phyloP scores from a whole-genome alignment of 805 yeast genomes.

The Candida tammaniensis region DNA sequence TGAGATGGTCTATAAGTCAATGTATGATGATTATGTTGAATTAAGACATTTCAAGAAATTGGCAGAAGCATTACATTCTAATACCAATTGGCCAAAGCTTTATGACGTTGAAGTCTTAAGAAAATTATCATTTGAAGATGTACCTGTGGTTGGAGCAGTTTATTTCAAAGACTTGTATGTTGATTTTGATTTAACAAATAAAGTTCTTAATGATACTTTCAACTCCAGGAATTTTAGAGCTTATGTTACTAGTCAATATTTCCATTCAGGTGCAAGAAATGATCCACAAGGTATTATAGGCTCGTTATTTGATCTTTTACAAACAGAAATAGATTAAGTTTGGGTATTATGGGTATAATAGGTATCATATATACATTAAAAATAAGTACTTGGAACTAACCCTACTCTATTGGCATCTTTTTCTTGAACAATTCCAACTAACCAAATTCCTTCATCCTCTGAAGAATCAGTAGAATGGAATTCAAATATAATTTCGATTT shows the following conservation, averaged over 20 bases:
- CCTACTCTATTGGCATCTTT: slow-evolving; percentile 26
- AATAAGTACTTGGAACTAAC: slow-evolving; percentile 33
- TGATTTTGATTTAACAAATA: slow-evolving; percentile 41
- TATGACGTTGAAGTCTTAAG: slow-evolving; percentile 31
- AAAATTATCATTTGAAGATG: slow-evolving; percentile 27
- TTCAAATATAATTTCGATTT: slow-evolving; percentile 30
- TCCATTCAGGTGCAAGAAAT: slow-evolving; percentile 50
- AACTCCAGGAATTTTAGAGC: slow-evolving; percentile 33
- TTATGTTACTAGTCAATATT: slow-evolving; percentile 46
- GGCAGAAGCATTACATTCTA: slow-evolving; percentile 35
- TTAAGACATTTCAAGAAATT: slow-evolving; percentile 37
- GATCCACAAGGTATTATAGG: slow-evolving; percentile 39
- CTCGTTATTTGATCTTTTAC: slow-evolving; percentile 36
- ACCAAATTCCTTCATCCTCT: slow-evolving; percentile 29
- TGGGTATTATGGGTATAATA: too few relatives aligned
- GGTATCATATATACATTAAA: slow-evolving; percentile 8
- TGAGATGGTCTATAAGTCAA: slow-evolving; percentile 53
- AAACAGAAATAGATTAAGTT: slow-evolving; percentile 35
- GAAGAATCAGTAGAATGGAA: slow-evolving; percentile 25
- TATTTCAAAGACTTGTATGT: slow-evolving; percentile 52
- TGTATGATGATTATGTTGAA: slow-evolving; percentile 48
- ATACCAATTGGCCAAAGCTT: slow-evolving; percentile 34
- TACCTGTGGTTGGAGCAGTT: slow-evolving; percentile 50
- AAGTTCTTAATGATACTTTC: slow-evolving; percentile 30
- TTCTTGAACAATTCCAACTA: slow-evolving; percentile 24